Evolutionary conservation across 202 grass and related monocot species (phyloP), one percentile per base, ranked within the genome.

Genomic region (Musa balbisiana): DNA sequence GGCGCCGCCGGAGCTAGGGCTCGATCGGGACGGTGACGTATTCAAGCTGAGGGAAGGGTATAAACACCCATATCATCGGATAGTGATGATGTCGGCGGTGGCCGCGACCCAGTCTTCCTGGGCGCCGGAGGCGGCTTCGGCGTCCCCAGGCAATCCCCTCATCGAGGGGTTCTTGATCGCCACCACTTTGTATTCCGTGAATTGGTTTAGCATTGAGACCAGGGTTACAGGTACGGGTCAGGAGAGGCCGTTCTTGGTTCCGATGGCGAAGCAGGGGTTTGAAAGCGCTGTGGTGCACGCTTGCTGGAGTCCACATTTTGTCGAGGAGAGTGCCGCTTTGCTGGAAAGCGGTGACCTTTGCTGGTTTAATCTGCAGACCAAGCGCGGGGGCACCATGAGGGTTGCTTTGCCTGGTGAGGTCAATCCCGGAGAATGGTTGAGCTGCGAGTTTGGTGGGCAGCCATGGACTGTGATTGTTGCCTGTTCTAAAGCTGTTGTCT

Each of bases 301-400:
- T 2, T 93, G 86, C 84, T 97, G 88, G 86, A 93, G 84, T 81
- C 80, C 73, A 22, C 93, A 89, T 97, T 68, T 87, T 14, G 64
- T 23, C 2, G 80, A 83, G 15, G 86, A 97, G 60, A 86, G 84
- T 23, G 56, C 55, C 0, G 81, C 86, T 26, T 80, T 97, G 49
- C 81, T 97, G 62, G 84, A 91, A 78, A 89, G 59, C 5, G 88
- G 90, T 25, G 76, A 91, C 15, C n/a, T 97, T 79, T 91, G 83
- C 78, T 87, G 90, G 88, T 97, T 97, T 52, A 77, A 91, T 78
- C 78, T 97, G 71, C 50, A 80, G 80, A 83, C 81, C 6, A 64
- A 64, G 54, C 55, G 60, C 49, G 84, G 85, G 54, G 84, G 84
- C 55, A 87, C 81, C 78, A 84, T 75, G 24, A 91, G 11, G 72